Percentiles rank a stretch among this genome's conserved stretches.
phyloP scores from a whole-genome alignment of 2,329 filamentous ascomycete genomes.

The Hymenoscyphus occultus region DNA sequence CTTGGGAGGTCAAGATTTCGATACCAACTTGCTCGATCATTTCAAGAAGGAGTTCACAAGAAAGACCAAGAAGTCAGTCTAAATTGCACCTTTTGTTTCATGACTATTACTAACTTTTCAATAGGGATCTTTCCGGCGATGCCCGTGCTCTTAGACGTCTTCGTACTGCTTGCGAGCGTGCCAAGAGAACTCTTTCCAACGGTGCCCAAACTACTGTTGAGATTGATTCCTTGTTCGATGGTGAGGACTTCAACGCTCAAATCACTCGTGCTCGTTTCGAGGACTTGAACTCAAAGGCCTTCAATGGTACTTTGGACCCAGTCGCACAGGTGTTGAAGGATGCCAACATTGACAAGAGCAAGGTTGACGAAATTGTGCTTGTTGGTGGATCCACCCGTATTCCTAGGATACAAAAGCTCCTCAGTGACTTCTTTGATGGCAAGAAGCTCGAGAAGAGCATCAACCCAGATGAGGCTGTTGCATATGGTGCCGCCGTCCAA shows the following conservation, averaged over 20 bases:
- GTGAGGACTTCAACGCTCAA: constrained; percentile 94
- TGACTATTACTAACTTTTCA: too few relatives aligned
- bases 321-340: constrained; percentile 98
- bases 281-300: constrained; percentile 95
- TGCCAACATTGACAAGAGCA: constrained; percentile 79
- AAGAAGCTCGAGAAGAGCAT: constrained; percentile 99
- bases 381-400: constrained; percentile 99
- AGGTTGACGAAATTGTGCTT: constrained; percentile 97
- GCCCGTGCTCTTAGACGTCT: constrained; percentile 92
- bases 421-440: constrained; percentile 98
- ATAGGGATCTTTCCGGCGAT: constrained; percentile 66
- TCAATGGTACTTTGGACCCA: constrained; percentile 88
- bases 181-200: constrained; percentile 97
- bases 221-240: constrained; percentile 97
- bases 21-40: constrained; percentile 91
- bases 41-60: constrained; percentile 92
- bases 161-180: constrained; percentile 97
- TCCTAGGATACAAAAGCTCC: constrained; percentile 96
- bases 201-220: constrained; percentile 97
- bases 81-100: too few relatives aligned
- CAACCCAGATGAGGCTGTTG: constrained; percentile 99
- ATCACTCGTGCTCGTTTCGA: constrained; percentile 99
- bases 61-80: constrained; percentile 64
- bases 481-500: constrained; percentile 97
- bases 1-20: constrained; percentile 93